These are phyloP conservation scores for Allium sativum DNA, from an alignment of 106 monocot species.

Conservation along the genomic window DNA sequence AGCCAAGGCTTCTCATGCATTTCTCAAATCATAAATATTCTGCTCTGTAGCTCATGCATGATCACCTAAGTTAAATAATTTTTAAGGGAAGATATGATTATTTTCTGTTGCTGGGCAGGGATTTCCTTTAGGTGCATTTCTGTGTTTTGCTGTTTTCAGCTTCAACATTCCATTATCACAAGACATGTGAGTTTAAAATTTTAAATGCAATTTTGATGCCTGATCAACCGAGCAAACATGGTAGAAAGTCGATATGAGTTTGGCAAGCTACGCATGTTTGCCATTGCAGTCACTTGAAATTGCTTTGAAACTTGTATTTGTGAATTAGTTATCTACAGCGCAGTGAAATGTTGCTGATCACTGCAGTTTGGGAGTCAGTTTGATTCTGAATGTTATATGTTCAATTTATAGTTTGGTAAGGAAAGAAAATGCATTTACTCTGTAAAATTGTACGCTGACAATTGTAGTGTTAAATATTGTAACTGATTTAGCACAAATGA, in stretches of 20 bases:
- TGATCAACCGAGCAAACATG: slow-evolving; percentile 9
- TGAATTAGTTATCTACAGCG: slow-evolving; percentile 24
- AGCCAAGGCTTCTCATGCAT: not conserved
- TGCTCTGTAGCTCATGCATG: not conserved
- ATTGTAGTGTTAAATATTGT: too few species aligned
- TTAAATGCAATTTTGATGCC: slow-evolving; percentile 4
- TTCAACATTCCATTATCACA: slow-evolving; percentile 10
- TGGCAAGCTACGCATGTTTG: too few species aligned
- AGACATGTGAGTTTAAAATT: slow-evolving; percentile 12
- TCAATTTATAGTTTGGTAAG: too few species aligned
- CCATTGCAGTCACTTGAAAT: too few species aligned
- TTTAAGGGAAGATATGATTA: slow-evolving; percentile 5
- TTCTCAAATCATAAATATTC: not conserved
- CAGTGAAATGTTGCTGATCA: too few species aligned
- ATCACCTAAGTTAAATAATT: slow-evolving; percentile 3
- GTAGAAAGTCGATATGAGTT: not conserved
- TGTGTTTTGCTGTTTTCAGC: slow-evolving; percentile 14
- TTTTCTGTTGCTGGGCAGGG: slow-evolving; percentile 13
- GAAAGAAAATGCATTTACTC: slow-evolving; percentile 5
- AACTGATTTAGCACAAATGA: too few species aligned
- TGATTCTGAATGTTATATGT: too few species aligned
- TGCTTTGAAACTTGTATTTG: slow-evolving; percentile 7
- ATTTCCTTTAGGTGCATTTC: slow-evolving; percentile 7
- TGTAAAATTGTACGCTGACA: not conserved
- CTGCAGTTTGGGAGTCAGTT: too few species aligned